phyloP scores from a whole-genome alignment of 176 grass and related monocot species.

The Avena atlantica region DNA sequence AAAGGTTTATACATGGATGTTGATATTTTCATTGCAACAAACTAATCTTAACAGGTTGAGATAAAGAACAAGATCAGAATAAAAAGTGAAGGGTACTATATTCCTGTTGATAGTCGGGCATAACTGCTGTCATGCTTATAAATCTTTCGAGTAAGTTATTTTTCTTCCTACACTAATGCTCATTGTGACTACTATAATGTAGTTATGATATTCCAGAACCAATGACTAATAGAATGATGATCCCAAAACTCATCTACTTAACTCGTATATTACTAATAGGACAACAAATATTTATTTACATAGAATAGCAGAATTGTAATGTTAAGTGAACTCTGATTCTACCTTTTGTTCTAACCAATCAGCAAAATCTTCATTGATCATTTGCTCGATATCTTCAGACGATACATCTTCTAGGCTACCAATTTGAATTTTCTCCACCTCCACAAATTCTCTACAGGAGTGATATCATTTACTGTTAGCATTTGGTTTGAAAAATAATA shows the following conservation, averaged over 20 bases:
- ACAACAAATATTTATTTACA: background rate
- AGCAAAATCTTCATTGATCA: slow-evolving; percentile 1
- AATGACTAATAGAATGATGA: background rate
- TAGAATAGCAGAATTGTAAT: background rate
- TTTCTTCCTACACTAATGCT: no score
- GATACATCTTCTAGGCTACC: background rate
- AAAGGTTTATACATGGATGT: background rate
- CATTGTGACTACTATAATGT: background rate
- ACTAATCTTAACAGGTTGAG: no score
- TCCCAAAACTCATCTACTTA: background rate
- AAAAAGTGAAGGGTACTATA: no score
- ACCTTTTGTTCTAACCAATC: slow-evolving; percentile 26
- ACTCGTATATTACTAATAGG: background rate
- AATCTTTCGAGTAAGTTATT: no score
- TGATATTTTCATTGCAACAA: no score
- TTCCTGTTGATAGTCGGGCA: no score
- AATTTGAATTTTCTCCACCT: background rate
- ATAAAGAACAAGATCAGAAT: no score
- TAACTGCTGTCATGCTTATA: no score
- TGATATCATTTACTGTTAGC: background rate
- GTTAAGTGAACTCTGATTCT: background rate
- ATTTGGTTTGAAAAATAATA: background rate
- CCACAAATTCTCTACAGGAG: background rate
- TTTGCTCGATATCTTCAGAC: background rate
- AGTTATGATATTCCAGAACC: background rate